These are phyloP conservation scores for Microbotryum scabiosae DNA, from an alignment of 1,284 basidiomycete species.

Conservation along the genomic window DNA sequence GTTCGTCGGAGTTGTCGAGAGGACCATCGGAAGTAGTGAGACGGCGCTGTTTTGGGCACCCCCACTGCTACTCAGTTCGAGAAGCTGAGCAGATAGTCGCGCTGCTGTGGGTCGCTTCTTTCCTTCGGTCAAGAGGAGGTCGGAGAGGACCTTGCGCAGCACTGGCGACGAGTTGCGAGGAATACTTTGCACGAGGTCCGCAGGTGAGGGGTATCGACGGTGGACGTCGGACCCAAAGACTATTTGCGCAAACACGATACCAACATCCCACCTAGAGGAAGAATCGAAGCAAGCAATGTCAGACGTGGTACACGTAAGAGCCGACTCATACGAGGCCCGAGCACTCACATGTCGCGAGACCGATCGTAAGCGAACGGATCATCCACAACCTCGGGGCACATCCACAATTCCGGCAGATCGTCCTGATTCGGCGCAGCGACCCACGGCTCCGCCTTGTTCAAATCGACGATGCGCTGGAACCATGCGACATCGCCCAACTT, in stretches of 20 bases:
- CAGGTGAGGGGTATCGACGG: conserved; percentile 19
- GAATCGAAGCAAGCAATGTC: neutral
- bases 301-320: neutral
- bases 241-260: conserved; percentile 31
- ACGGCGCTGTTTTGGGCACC: neutral
- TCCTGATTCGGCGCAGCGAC: conserved; percentile 12
- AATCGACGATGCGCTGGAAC: conserved; percentile 23
- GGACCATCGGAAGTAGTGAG: neutral
- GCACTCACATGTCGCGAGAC: conserved; percentile 27
- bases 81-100: conserved; percentile 9
- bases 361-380: conserved; percentile 31
- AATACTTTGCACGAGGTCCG: conserved; percentile 21
- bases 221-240: conserved; percentile 30
- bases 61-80: conserved; percentile 20
- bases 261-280: conserved; percentile 26
- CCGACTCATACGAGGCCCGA: too few relatives aligned
- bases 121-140: conserved; percentile 25
- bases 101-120: conserved; percentile 24
- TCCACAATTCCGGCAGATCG: conserved; percentile 24
- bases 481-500: conserved; percentile 18
- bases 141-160: conserved; percentile 19
- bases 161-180: conserved; percentile 12
- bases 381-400: conserved; percentile 21
- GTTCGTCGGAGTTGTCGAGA: conserved; percentile 25
- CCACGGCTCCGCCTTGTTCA: conserved; percentile 30